A percentile compares a stretch with the other conserved stretches of the same genome.
Conservation (phyloP, 202 grass and related monocot genomes). For the Panicum hallii region DNA sequence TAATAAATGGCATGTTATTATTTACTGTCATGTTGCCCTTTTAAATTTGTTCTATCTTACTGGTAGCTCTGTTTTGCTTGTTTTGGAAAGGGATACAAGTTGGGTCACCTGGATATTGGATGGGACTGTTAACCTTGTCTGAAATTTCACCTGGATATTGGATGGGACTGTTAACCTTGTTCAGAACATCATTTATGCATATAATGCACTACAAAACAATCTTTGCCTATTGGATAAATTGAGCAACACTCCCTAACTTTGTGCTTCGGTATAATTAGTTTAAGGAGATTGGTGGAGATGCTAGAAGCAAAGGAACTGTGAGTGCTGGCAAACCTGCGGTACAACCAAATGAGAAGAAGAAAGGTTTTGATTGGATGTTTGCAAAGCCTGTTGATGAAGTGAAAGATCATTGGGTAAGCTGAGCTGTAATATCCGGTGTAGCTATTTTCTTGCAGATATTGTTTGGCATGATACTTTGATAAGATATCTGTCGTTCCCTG, state of each 20-base stretch:
- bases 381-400: slow-evolving; percentile 91
- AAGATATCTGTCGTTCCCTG: not conserved
- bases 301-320: slow-evolving; percentile 54
- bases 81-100: not conserved
- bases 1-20: slow-evolving; percentile 12
- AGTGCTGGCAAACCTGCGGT: slow-evolving; percentile 54
- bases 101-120: not conserved
- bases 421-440: not conserved
- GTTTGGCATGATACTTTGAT: not conserved
- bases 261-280: slow-evolving; percentile 52
- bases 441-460: slow-evolving; percentile 10
- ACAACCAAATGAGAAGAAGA: slow-evolving; percentile 83
- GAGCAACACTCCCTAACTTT: not conserved
- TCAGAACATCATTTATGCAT: slow-evolving; percentile 18
- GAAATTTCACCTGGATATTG: not conserved
- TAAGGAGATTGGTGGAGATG: slow-evolving; percentile 89
- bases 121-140: not conserved
- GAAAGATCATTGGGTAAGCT: slow-evolving; percentile 97
- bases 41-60: not conserved
- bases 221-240: not conserved
- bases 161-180: not conserved
- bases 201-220: slow-evolving; percentile 2
- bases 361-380: slow-evolving; percentile 99
- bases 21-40: not conserved
- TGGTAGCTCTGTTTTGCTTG: not conserved